phyloP scores from a whole-genome alignment of 495 filamentous ascomycete genomes.

The Platismatia glauca region DNA sequence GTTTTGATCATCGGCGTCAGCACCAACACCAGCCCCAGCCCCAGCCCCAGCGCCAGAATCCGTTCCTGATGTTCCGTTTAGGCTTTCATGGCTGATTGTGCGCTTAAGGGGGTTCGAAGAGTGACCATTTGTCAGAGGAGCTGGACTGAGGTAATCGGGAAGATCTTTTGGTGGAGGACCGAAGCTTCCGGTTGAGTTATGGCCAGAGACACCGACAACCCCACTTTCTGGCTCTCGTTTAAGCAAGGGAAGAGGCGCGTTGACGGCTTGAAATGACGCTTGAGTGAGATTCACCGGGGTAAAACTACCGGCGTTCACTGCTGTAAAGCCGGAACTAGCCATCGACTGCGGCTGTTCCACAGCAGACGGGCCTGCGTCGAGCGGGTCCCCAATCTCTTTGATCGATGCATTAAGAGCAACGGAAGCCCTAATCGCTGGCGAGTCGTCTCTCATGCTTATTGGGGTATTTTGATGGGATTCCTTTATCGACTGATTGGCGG shows the following conservation, averaged over 20 bases:
- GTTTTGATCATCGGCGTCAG: conserved; percentile 57
- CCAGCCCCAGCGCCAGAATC: conserved; percentile 53
- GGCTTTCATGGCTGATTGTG: conserved; percentile 67
- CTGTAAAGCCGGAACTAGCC: conserved; percentile 62
- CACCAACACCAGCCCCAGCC: conserved; percentile 49
- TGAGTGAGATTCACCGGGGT: conserved; percentile 63
- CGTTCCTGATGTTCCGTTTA: conserved; percentile 45
- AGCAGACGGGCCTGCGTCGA: conserved; percentile 39
- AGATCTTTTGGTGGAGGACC: conserved; percentile 46
- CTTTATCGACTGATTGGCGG: conserved; percentile 77
- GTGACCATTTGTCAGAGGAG: conserved; percentile 48
- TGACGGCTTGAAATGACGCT: conserved; percentile 48
- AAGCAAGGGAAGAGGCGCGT: conserved; percentile 31
- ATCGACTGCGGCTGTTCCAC: conserved; percentile 44
- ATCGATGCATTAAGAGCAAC: conserved; percentile 59
- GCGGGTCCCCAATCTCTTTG: conserved; percentile 42
- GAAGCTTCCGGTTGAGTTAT: conserved; percentile 4
- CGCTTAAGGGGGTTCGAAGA: conserved; percentile 62
- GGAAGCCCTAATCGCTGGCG: conserved; percentile 62
- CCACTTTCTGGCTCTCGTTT: conserved; percentile 46
- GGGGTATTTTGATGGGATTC: conserved; percentile 62
- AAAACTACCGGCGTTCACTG: conserved; percentile 72
- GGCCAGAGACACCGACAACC: conserved; percentile 38
- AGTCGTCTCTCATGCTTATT: conserved; percentile 53
- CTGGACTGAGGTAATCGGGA: conserved; percentile 49